Evolutionary conservation across 768 basidiomycete genomes (phyloP), one percentile per base, ranked within the genome.

Genomic region (Mycena galericulata): DNA sequence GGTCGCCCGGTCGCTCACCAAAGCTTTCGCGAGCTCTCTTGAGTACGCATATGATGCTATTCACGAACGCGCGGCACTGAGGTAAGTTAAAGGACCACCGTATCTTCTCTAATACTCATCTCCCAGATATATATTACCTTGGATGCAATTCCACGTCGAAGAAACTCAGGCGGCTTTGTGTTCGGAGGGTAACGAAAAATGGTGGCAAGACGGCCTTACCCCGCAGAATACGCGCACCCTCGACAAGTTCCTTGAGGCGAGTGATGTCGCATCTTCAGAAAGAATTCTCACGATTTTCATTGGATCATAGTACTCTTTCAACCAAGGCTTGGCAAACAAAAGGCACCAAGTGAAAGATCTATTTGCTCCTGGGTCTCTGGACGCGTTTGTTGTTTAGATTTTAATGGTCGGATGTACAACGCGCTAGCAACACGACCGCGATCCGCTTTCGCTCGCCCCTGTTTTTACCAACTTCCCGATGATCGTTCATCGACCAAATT

Each of bases 11-110:
- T 67, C 69, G 2, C 62, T 73, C 15, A 73, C 68, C 26, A 73
- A 73, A 36, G 72, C 72, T 6, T 70, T 73, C 56, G 56, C 65
- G 40, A 34, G 51, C 27, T 45, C 72, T 2, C 54, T 73, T 29
- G 69, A 73, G 18, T 73, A 70, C 43, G 72, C 72, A 1, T 73
- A 73, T 29, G 72, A 70, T 20, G 72, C 72, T 4, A 73, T 73
- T 41, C 69, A 70, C 53, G 69, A 67, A 32, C 72, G 72, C 26
- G 72, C 29, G 7, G 72, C 72, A 36, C 30, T 73, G 34, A 38
- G 72, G 59, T 56, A 26, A 32, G n/a, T 7, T 7, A 10, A 24
- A 2, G 24, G 11, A 12, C 17, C 14, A 36, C 41, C 14, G 8
- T 4, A 22, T 34, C 2, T 29, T 59, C 3, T 17, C 57, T 8